Evolutionary conservation across 306 rosid genomes (phyloP).

Genomic region (Gastrolobium villosum): DNA sequence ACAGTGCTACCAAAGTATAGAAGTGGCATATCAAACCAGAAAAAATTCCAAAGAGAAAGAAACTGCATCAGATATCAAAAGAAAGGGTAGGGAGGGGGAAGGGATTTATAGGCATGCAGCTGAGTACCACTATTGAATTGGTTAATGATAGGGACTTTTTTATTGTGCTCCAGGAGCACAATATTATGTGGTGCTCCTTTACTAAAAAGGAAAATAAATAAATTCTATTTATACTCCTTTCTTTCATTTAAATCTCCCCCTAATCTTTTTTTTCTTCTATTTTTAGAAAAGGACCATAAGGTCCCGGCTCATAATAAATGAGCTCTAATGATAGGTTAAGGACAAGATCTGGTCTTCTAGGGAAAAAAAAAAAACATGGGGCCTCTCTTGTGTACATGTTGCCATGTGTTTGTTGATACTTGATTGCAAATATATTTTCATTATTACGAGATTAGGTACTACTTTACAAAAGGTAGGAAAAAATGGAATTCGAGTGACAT

Average conservation of each 20-base stretch:
- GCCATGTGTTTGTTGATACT: not conserved
- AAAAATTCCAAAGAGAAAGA: constrained; percentile 25
- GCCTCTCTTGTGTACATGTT: constrained; percentile 17
- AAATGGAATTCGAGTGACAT: too few species aligned
- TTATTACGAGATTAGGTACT: too few species aligned
- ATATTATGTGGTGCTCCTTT: too few species aligned
- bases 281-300: too few species aligned
- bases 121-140: constrained; percentile 33
- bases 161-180: too few species aligned
- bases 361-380: constrained; percentile 32
- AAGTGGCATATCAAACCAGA: constrained; percentile 42
- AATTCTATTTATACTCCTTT: too few species aligned
- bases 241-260: too few species aligned
- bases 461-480: too few species aligned
- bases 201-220: too few species aligned
- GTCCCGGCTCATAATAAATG: too few species aligned
- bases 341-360: constrained; percentile 26
- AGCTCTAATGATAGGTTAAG: constrained; percentile 27
- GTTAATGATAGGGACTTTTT: constrained; percentile 37
- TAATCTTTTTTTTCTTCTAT: too few species aligned
- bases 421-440: not conserved
- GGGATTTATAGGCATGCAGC: constrained; percentile 41
- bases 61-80: constrained; percentile 36
- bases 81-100: constrained; percentile 30
- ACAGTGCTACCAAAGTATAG: constrained; percentile 23